Conservation (phyloP, 2,329 filamentous ascomycete species). For the Dactylellina cionopaga region DNA sequence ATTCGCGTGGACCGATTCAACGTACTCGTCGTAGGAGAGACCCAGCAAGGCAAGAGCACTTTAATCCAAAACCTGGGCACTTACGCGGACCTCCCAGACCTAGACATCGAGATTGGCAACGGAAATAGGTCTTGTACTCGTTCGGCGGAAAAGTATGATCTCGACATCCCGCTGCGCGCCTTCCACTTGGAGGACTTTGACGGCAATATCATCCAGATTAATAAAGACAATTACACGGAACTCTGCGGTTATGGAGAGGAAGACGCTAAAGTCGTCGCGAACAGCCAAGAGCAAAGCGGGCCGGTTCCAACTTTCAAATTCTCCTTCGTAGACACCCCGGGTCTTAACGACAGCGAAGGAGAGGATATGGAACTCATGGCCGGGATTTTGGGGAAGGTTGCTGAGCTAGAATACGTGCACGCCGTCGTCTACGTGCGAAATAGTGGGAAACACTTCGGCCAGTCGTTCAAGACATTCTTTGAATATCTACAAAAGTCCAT, state of each 20-base stretch:
- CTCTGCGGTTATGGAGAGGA: conserved; percentile 3
- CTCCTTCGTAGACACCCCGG: conserved; percentile 23
- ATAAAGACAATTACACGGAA: conserved; percentile 14
- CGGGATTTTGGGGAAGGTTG: conserved; percentile 25
- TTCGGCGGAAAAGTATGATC: conserved; percentile 1
- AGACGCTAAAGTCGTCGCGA: conserved; percentile 16
- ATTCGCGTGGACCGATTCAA: no score
- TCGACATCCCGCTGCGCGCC: conserved; percentile 21
- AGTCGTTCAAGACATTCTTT: conserved; percentile 26
- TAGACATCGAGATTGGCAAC: conserved; percentile 17
- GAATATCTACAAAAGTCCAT: conserved; percentile 24
- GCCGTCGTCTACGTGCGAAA: conserved; percentile 34
- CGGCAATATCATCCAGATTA: conserved; percentile 19
- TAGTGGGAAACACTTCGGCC: conserved; percentile 20
- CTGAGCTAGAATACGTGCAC: conserved; percentile 11
- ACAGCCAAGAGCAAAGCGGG: background rate
- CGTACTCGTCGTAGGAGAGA: conserved; percentile 32
- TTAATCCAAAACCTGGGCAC: conserved; percentile 7
- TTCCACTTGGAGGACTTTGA: conserved; percentile 21
- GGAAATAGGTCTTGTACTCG: conserved; percentile 25
- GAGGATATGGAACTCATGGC: conserved; percentile 39
- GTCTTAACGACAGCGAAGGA: conserved; percentile 27
- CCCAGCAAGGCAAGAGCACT: conserved; percentile 37
- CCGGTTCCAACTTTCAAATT: conserved; percentile 2
- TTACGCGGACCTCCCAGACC: conserved; percentile 16